Percentiles rank a stretch among this genome's conserved stretches.
phyloP scores from a whole-genome alignment of 2,329 filamentous ascomycete species.

The Zymoseptoria ardabiliae region DNA sequence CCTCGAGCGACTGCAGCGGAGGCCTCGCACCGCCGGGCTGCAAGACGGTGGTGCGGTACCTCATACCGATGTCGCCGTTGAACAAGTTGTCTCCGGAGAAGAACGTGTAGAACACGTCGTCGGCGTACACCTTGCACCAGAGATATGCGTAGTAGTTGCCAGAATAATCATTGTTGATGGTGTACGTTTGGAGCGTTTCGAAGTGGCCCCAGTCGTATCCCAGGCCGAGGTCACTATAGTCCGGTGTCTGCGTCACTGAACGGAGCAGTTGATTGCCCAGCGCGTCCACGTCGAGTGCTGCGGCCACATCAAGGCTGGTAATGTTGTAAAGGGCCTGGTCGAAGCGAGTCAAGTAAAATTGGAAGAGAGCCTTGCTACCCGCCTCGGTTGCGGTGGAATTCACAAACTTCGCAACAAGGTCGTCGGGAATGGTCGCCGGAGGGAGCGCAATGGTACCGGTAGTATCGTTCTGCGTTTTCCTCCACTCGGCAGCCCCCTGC shows the following conservation, averaged over 20 bases:
- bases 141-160: slow-evolving; percentile 4
- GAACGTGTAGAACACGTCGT: slow-evolving; percentile 4
- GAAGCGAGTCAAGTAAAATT: background rate
- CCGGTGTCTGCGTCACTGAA: background rate
- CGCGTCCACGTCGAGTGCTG: background rate
- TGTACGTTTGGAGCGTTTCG: background rate
- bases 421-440: background rate
- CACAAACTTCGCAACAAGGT: background rate
- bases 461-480: background rate
- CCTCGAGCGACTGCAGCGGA: background rate
- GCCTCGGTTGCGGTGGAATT: background rate
- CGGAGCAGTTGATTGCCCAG: background rate
- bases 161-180: background rate
- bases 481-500: slow-evolving; percentile 1
- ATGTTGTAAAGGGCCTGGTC: background rate
- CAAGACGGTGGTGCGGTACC: slow-evolving; percentile 1
- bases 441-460: background rate
- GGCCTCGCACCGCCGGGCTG: slow-evolving; percentile 4
- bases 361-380: background rate
- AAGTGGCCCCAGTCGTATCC: background rate
- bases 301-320: background rate
- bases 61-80: background rate
- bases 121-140: slow-evolving; percentile 3
- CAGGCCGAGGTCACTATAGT: background rate
- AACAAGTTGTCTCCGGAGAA: slow-evolving; percentile 3